phyloP scores from a whole-genome alignment of 2,329 filamentous ascomycete genomes.

The Amauroascus verrucosus region DNA sequence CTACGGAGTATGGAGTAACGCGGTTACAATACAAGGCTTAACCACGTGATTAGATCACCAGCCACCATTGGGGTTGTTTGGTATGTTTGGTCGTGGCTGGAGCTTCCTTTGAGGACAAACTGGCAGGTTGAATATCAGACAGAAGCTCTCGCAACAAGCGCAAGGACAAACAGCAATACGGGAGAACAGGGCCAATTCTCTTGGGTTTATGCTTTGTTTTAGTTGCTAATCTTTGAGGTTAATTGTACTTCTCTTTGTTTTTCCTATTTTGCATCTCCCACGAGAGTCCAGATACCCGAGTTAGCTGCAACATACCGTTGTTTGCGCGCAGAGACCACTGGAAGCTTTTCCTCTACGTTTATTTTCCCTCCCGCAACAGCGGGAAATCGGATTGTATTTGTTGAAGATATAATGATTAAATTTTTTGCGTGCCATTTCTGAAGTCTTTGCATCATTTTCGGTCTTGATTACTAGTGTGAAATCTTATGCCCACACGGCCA shows the following conservation, averaged over 20 bases:
- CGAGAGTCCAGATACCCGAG: too few species aligned
- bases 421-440: not conserved
- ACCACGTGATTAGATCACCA: too few species aligned
- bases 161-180: not conserved
- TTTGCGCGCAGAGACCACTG: too few species aligned
- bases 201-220: not conserved
- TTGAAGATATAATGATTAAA: not conserved
- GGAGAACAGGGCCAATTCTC: not conserved
- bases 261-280: not conserved
- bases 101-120: constrained; percentile 6
- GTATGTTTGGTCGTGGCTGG: constrained; percentile 10
- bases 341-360: not conserved
- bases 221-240: not conserved
- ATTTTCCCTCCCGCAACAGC: not conserved
- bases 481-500: not conserved
- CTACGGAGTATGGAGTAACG: too few species aligned
- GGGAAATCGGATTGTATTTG: not conserved
- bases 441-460: not conserved
- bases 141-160: not conserved
- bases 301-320: too few species aligned
- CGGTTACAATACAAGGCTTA: too few species aligned
- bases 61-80: constrained; percentile 6
- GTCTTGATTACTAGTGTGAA: not conserved
- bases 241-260: not conserved
- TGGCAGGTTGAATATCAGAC: constrained; percentile 9